Base-by-base conservation (phyloP, 441 rosid species). In the Adansonia gregorii region DNA sequence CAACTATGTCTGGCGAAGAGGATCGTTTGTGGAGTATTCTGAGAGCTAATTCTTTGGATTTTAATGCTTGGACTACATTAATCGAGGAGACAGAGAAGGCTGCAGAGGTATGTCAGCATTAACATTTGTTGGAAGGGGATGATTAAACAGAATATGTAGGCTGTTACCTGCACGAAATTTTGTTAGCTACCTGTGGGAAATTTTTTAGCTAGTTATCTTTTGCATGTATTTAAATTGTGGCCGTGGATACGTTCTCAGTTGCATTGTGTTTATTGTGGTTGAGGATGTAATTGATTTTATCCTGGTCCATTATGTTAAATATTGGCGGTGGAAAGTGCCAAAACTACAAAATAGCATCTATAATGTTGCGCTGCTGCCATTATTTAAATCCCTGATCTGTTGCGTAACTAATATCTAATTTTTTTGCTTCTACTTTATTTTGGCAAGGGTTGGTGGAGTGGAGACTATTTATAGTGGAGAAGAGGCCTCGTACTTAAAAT, bases 81-180 rank as follows among this genome's bases (percentile, higher is more conserved):
- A 89, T 96, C 65, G 98, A 94, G 35, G 99, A 93, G 82, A 93
- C 98, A 19, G 99, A 96, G 89, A 96, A 92, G 87, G 84, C 85
- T 58, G 88, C 98, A 35, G 94, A 89, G 98, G 99, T 94, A 86
- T 85, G 82, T 66, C 27, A 67, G 52, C 52, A 41, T 31, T 51
- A 15, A 73, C 8, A 20, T 73, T 9, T 58, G 35, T 73, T 58
- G 8, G 67, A 58, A 41, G 14, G 48, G 27, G 17, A 56, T 46
- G 12, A 43, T 0, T 39, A 65, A 39, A 66, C 6, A n/a, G 52
- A 43, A 22, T 59, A 2, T 59, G 43, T 73, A 39, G 75, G 41
- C 8, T 73, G 6, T 73, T 73, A 20, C 54, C 20, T 72, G 11
- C 14, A 11, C 8, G 52, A 20, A 14, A 72, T 3, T 56, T 19